Conservation (phyloP, 495 filamentous ascomycete genomes). For the Amniculicola lignicola region DNA sequence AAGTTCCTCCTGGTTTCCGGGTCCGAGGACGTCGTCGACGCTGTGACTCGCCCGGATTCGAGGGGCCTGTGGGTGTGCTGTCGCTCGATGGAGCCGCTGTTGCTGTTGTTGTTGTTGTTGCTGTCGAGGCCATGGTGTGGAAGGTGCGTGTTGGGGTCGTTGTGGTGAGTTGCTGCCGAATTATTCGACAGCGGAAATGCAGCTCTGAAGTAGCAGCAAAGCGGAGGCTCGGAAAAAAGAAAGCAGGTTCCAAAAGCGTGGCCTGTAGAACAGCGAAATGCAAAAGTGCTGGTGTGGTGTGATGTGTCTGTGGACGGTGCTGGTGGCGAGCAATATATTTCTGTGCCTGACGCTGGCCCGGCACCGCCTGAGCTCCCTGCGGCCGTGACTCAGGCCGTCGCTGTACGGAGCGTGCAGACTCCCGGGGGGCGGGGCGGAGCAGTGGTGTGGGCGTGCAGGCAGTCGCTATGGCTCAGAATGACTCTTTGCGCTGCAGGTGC, state of each 20-base stretch:
- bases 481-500: neutral
- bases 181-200: too few species aligned
- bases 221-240: too few species aligned
- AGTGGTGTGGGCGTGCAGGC: neutral
- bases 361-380: neutral
- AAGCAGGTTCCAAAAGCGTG: neutral
- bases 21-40: conserved; percentile 12
- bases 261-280: neutral
- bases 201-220: too few species aligned
- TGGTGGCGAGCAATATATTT: conserved; percentile 10
- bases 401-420: neutral
- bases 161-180: too few species aligned
- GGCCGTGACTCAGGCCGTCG: neutral
- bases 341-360: neutral
- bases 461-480: neutral
- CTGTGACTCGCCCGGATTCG: too few species aligned
- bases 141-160: too few species aligned
- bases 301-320: too few species aligned
- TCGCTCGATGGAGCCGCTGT: neutral
- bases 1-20: conserved; percentile 1
- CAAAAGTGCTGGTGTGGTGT: too few species aligned
- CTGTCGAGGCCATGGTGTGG: too few species aligned
- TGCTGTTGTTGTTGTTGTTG: conserved; percentile 1
- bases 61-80: too few species aligned
- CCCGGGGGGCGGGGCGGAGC: neutral